These are phyloP conservation scores for Polytrichum formosum DNA, from an alignment of 225 moss, liverwort and hornwort genomes.

Conservation along the genomic window DNA sequence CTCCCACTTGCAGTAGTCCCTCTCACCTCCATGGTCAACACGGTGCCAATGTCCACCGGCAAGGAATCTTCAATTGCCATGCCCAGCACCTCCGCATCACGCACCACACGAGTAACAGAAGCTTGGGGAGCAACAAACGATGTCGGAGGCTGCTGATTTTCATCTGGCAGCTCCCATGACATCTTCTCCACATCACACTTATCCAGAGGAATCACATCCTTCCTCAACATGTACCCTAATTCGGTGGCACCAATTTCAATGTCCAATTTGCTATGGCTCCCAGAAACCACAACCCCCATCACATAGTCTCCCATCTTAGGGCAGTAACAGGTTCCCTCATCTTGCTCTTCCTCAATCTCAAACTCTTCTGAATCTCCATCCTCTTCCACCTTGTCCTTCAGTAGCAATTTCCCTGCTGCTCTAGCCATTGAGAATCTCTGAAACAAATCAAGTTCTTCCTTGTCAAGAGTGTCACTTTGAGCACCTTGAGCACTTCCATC, in stretches of 20 bases:
- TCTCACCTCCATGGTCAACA: conserved; percentile 51
- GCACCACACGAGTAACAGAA: conserved; percentile 19
- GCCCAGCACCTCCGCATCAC: conserved; percentile 43
- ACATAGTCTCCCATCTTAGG: conserved; percentile 72
- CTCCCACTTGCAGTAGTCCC: conserved; percentile 63
- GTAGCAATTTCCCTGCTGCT: conserved; percentile 22
- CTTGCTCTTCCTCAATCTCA: conserved; percentile 27
- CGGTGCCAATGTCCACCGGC: conserved; percentile 55
- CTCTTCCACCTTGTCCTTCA: conserved; percentile 1
- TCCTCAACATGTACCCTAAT: conserved; percentile 62
- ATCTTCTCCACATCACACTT: conserved; percentile 29
- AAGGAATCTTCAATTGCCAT: conserved; percentile 20
- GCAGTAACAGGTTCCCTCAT: conserved; percentile 25
- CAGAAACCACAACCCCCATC: conserved; percentile 60
- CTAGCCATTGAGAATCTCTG: conserved; percentile 34
- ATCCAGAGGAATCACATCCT: conserved; percentile 76
- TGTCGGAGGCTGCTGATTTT: neutral
- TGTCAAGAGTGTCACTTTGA: neutral
- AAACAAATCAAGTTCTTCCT: conserved; percentile 15
- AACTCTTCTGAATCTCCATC: neutral
- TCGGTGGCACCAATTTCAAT: conserved; percentile 62
- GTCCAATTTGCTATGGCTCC: conserved; percentile 53
- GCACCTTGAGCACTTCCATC: neutral
- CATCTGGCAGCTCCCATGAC: conserved; percentile 45
- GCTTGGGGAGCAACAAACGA: too few species aligned